Conservation (phyloP, 2,329 filamentous ascomycete species). For the Hymenoscyphus repandus region DNA sequence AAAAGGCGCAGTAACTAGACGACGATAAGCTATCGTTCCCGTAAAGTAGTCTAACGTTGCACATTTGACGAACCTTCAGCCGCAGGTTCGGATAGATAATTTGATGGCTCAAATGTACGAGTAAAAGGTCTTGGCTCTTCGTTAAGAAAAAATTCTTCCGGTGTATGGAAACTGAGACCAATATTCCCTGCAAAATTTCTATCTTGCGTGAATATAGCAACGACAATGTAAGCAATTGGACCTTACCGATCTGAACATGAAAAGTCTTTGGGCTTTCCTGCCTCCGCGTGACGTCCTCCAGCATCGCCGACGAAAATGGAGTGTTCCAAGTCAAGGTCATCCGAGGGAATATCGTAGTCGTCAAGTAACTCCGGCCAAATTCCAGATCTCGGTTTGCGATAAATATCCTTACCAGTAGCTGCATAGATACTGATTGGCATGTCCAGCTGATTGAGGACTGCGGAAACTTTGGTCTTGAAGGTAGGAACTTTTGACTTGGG, state of each 20-base stretch:
- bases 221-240: background rate
- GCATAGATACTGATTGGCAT: conserved; percentile 79
- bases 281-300: conserved; percentile 50
- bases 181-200: conserved; percentile 83
- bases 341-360: conserved; percentile 40
- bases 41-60: conserved; percentile 5
- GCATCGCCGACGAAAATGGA: conserved; percentile 93
- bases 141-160: conserved; percentile 84
- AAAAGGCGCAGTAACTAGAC: conserved; percentile 8
- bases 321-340: conserved; percentile 58
- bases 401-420: conserved; percentile 75
- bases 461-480: conserved; percentile 77
- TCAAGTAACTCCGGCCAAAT: conserved; percentile 75
- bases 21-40: conserved; percentile 10
- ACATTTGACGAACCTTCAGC: conserved; percentile 18
- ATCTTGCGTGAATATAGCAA: conserved; percentile 12
- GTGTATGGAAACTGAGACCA: conserved; percentile 74
- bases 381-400: conserved; percentile 78
- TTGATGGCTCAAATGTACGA: conserved; percentile 65
- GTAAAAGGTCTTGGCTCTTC: conserved; percentile 60
- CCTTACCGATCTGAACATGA: conserved; percentile 52
- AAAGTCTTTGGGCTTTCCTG: conserved; percentile 50
- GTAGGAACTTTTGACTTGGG: conserved; percentile 65
- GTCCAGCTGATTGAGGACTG: conserved; percentile 65
- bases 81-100: conserved; percentile 40